Conservation (phyloP, 2,329 filamentous ascomycete genomes). For the Aspergillus sp. region DNA sequence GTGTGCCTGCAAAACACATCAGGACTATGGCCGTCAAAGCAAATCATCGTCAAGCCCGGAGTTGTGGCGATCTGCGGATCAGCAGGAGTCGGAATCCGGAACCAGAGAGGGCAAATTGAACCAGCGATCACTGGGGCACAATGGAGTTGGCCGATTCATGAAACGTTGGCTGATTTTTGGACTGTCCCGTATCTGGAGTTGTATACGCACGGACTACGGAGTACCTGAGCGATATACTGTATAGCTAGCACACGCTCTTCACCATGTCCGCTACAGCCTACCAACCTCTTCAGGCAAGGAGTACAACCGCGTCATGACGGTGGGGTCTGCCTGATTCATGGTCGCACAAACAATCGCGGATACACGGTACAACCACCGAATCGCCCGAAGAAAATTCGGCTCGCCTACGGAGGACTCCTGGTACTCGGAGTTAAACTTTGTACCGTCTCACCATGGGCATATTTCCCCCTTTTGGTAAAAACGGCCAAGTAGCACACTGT, state of each 20-base stretch:
- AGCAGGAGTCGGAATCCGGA: background rate
- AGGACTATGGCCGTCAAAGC: background rate
- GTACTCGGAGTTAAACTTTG: too few species aligned
- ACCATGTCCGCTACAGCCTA: too few species aligned
- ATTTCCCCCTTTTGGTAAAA: too few species aligned
- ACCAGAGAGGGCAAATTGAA: background rate
- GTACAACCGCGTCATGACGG: too few species aligned
- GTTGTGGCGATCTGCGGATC: conserved; percentile 4
- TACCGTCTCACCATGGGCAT: too few species aligned
- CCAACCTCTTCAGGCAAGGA: too few species aligned
- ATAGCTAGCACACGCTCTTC: too few species aligned
- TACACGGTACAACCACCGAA: background rate
- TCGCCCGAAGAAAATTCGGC: too few species aligned
- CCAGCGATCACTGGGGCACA: conserved; percentile 1
- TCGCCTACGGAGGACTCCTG: too few species aligned
- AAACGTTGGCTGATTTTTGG: background rate
- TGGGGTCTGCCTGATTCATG: too few species aligned
- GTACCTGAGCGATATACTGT: too few species aligned
- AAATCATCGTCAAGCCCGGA: background rate
- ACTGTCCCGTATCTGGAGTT: background rate
- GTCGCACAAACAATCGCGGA: background rate
- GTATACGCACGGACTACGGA: background rate
- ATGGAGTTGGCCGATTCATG: background rate
- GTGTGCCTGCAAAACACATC: background rate
- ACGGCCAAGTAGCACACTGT: too few species aligned